Conservation (phyloP, 352 stramenopile genomes). For the Globisporangium nagaii region DNA sequence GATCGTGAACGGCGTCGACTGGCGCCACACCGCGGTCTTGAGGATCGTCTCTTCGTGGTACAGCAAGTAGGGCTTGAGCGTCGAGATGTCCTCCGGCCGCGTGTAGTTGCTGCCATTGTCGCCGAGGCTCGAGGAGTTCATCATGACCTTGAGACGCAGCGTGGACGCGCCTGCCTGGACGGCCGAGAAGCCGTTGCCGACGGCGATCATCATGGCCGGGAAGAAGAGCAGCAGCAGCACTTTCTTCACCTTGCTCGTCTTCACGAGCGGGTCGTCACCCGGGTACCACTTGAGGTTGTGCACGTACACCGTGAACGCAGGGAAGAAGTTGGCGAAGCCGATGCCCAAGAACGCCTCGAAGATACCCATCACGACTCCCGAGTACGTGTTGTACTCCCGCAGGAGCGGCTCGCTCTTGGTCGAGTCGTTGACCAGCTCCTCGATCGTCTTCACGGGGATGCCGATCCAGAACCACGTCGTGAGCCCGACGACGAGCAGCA, state of each 20-base stretch:
- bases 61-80: not conserved
- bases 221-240: conserved; percentile 16
- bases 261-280: conserved; percentile 12
- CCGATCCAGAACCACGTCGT: conserved; percentile 11
- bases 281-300: conserved; percentile 22
- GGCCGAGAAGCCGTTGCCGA: conserved; percentile 18
- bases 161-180: conserved; percentile 12
- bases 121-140: conserved; percentile 5
- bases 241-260: conserved; percentile 15
- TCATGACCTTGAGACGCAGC: conserved; percentile 3
- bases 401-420: conserved; percentile 10
- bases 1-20: conserved; percentile 8
- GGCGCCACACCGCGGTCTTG: conserved; percentile 11
- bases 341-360: conserved; percentile 14
- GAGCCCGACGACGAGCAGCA: conserved; percentile 7
- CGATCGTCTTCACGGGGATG: conserved; percentile 9
- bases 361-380: conserved; percentile 17
- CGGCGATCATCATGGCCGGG: conserved; percentile 13
- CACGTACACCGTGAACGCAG: conserved; percentile 19
- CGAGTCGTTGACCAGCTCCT: conserved; percentile 10
- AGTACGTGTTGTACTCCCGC: conserved; percentile 18
- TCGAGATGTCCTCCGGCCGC: not conserved
- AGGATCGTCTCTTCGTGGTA: conserved; percentile 14
- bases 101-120: not conserved
- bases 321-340: conserved; percentile 18